Base-by-base conservation (phyloP, 2,329 filamentous ascomycete genomes). In the Fusarium anthophilum region DNA sequence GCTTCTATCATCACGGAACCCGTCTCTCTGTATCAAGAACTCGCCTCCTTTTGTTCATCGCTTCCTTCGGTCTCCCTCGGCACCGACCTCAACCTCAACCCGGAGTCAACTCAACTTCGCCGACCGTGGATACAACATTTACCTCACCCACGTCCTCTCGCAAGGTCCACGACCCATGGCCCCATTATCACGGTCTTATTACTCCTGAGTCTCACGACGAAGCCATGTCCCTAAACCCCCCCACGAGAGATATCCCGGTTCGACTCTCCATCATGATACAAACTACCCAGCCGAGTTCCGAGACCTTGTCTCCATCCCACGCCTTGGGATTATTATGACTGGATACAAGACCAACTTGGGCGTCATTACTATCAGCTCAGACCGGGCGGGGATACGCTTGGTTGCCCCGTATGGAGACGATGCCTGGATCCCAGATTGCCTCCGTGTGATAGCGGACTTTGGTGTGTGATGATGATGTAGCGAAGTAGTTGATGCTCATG, bases 181-280 rank as follows among this genome's bases (percentile, higher is more conserved):
- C 74, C 76, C 76, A 70, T 76, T 57, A 65, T 26, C 60, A 62
- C 63, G 63, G 70, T 64, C 62, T 28, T 48, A 35, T 64, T 66
- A 15, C 45, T 59, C 54, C 39, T 66, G 35, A 63, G 48, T 66
- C 64, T 69, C 58, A 63, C 59, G 65, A 76, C 54, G 55, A 66
- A 63, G 32, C 45, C 15, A 35, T 57, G 43, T 70, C 37, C 41
- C 51, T 35, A 32, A 66, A 15, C 8, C 58, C 68, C 73, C 70
- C 74, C 67, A 70, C 70, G 66, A 67, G 30, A 61, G 60, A 51
- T n/a, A 68, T 55, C 54, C 73, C 28, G 43, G 74, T 24, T 60
- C 66, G 57, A 68, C 38, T 67, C 39, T 26, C 37, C 55, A 53
- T 45, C 32, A 57, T 47, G 43, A 57, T 44, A 58, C 43, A 45